phyloP scores from a whole-genome alignment of 805 yeast species.

The Candida ovalis region DNA sequence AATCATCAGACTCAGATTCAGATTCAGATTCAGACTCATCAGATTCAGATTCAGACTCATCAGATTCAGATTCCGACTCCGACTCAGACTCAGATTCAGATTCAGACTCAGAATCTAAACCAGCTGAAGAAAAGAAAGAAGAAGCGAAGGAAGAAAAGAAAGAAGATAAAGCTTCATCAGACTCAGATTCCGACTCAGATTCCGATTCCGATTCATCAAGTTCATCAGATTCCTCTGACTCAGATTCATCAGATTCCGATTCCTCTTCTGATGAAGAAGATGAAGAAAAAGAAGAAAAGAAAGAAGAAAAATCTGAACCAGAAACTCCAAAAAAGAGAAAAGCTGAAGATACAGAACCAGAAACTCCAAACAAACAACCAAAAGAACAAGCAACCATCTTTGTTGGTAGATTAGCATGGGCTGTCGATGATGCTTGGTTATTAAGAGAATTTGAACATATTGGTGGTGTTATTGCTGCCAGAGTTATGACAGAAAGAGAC shows the following conservation, averaged over 20 bases:
- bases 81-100: conserved; percentile 26
- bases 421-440: conserved; percentile 93
- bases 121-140: conserved; percentile 9
- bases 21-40: too few species aligned
- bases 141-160: conserved; percentile 24
- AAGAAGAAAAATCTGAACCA: conserved; percentile 2
- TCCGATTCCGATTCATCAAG: conserved; percentile 13
- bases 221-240: conserved; percentile 9
- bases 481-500: conserved; percentile 86
- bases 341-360: conserved; percentile 38
- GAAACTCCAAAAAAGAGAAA: conserved; percentile 38
- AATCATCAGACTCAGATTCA: conserved; percentile 14
- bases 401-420: conserved; percentile 98
- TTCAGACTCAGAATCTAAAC: conserved; percentile 16
- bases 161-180: conserved; percentile 19
- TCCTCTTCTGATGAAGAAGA: conserved; percentile 16
- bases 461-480: conserved; percentile 83
- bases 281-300: conserved; percentile 12
- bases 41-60: too few species aligned
- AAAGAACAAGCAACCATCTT: conserved; percentile 83
- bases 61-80: conserved; percentile 15
- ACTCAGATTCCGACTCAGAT: conserved; percentile 14
- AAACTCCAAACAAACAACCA: conserved; percentile 48
- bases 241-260: conserved; percentile 15
- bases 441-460: conserved; percentile 74